Evolutionary conservation across 2,329 filamentous ascomycete species (phyloP).

Genomic region (Botrytis squamosa): DNA sequence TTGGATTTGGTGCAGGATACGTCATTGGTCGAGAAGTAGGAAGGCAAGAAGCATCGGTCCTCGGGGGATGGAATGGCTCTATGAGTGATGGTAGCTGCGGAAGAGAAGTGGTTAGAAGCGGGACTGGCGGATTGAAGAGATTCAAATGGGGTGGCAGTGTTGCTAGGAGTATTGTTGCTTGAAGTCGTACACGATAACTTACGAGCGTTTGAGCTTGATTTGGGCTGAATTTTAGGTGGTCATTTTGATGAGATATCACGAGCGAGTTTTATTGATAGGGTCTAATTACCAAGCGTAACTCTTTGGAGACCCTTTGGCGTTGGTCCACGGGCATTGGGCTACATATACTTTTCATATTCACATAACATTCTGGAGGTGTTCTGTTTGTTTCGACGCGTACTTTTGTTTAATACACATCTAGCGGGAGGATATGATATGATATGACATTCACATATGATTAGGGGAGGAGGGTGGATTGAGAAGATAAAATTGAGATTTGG

Average conservation of each 20-base stretch:
- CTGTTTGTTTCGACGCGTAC: not conserved
- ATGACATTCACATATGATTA: not conserved
- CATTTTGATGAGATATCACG: not conserved
- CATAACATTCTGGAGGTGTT: not conserved
- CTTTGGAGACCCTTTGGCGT: not conserved
- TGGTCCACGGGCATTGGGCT: not conserved
- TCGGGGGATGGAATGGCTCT: constrained; percentile 32
- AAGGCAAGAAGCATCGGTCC: constrained; percentile 50
- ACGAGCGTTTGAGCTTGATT: not conserved
- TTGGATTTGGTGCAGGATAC: constrained; percentile 68
- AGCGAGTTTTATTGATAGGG: not conserved
- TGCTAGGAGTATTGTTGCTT: constrained; percentile 34
- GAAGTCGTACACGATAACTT: not conserved
- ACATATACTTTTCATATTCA: not conserved
- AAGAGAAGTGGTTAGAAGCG: constrained; percentile 30
- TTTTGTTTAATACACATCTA: not conserved
- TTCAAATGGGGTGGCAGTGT: constrained; percentile 37
- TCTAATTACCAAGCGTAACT: not conserved
- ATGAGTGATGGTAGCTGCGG: constrained; percentile 32
- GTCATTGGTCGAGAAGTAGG: constrained; percentile 67
- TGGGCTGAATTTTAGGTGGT: not conserved
- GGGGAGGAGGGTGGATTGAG: not conserved
- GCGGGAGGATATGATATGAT: not conserved
- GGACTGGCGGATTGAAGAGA: constrained; percentile 31
- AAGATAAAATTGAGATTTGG: not conserved